Base-by-base conservation (phyloP, 106 monocot genomes). In the Acorus gramineus region DNA sequence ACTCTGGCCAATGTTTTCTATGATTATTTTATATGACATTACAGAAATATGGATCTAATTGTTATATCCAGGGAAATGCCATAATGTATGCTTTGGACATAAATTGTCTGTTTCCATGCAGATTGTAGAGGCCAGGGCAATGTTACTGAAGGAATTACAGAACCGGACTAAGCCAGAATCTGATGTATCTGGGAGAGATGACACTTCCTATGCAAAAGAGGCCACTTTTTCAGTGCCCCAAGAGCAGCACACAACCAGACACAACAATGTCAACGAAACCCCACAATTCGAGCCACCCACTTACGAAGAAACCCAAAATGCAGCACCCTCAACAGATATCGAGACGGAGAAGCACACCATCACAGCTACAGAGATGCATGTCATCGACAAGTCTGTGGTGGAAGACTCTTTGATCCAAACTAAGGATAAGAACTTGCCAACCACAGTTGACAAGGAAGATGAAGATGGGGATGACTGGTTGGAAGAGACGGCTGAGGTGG, bases 81-180 rank as follows among this genome's bases (percentile, higher is more conserved):
- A 28, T 28, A 28, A 28, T 28, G 28, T 28, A 62, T 4, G 11
- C 46, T 53, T 9, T 42, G 44, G 5, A 2, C 8, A 28, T 28
- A 28, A 28, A 28, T 28, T 28, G 28, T 28, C 28, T 28, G 28
- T 28, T 3, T 8, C 10, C 47, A 4, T 50, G 12, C 78, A 82
- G 82, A 71, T 82, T 68, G 82, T 78, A 43, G 71, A 82, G 71
- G 78, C 78, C 53, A 78, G 78, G 61, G 82, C 74, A 42, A 75
- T 78, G 70, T 51, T 77, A 56, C 55, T 77, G 44, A 78, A 78
- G 12, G 56, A 59, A 43, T 64, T 71, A 63, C 82, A 82, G 14
- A 47, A 53, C 46, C 74, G 59, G 58, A 47, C 50, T 50, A 78
- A 64, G 42, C 4, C 55, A 7, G 78, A 63, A 56, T 47, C 74